Base-by-base conservation (phyloP, 1,139 yeast species). In the Geotrichum restrictum region DNA sequence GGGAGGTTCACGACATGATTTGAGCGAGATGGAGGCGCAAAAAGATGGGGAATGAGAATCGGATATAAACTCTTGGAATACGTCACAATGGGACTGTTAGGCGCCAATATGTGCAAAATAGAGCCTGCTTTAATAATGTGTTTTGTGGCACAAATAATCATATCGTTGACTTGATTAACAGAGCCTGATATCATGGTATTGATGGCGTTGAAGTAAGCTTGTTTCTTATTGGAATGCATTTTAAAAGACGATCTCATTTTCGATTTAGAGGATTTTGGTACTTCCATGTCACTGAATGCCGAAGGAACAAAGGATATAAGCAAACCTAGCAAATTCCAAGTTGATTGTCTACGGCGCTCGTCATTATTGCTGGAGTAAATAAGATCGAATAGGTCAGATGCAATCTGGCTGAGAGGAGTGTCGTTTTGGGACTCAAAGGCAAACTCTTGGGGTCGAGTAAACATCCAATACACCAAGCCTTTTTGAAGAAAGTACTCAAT, bases 401-500 rank as follows among this genome's bases (percentile, higher is more conserved):
- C 53, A 10, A 27, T 36, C n/a, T 44, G 22, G 18, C 42, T 21
- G 5, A 54, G 36, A 13, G 46, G 41, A 1, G 54, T 47, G 29
- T 48, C 48, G 19, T 48, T 36, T 14, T 42, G 49, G 16, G 51
- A 32, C 29, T 36, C 40, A 16, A 19, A 47, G 3, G 37, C 40
- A 43, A 37, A 48, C 21, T 48, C 54, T 13, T 19, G 32, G 13
- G 48, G 53, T 11, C 40, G 48, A 16, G 54, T 32, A 21, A 54
- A 29, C 45, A 51, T 70, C 79, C 87, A 86, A 56, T 75, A 74
- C 58, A 75, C 74, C 11, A 83, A 65, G 41, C 79, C 70, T 50
- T 74, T 73, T 19, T 81, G 68, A 55, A 79, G 73, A 59, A 78
- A 82, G 21, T 76, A 72, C 34, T 82, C 69, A 3, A 81, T 65